These are phyloP conservation scores for Raffaelea arxii DNA, from an alignment of 2,329 filamentous ascomycete genomes.

Conservation along the genomic window DNA sequence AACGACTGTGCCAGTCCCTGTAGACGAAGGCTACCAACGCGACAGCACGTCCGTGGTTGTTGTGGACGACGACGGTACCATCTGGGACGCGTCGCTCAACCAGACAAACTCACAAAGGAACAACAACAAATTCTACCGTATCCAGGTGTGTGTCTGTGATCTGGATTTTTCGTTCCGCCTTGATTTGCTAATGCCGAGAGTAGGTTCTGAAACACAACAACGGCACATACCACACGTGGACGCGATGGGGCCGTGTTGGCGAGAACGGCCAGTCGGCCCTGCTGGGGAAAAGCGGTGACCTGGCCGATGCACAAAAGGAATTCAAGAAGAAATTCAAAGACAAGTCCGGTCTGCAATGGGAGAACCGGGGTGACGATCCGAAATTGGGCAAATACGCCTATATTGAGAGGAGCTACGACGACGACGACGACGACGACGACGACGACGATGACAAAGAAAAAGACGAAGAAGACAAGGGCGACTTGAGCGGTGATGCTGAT, in stretches of 20 bases:
- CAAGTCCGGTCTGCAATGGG: slow-evolving; percentile 51
- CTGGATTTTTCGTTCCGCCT: slow-evolving; percentile 3
- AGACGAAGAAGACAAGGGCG: slow-evolving; percentile 36
- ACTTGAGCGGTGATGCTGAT: slow-evolving; percentile 48
- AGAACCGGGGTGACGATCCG: slow-evolving; percentile 41
- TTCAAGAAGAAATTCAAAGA: slow-evolving; percentile 55
- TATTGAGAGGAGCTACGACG: slow-evolving; percentile 67
- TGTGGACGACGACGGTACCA: slow-evolving; percentile 54
- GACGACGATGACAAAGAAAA: slow-evolving; percentile 9
- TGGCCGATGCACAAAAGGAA: slow-evolving; percentile 33
- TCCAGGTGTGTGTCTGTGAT: slow-evolving; percentile 42
- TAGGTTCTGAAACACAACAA: slow-evolving; percentile 32
- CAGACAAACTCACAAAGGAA: slow-evolving; percentile 64
- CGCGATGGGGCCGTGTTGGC: slow-evolving; percentile 71
- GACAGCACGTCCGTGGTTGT: slow-evolving; percentile 49
- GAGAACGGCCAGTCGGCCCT: slow-evolving; percentile 41
- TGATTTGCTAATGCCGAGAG: not conserved
- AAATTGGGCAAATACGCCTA: slow-evolving; percentile 68
- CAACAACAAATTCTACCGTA: slow-evolving; percentile 75
- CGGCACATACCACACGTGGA: slow-evolving; percentile 53
- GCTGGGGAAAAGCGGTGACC: slow-evolving; percentile 29
- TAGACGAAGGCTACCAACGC: slow-evolving; percentile 36
- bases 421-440: slow-evolving; percentile 53
- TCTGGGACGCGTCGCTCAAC: slow-evolving; percentile 73
- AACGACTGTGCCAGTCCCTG: slow-evolving; percentile 29